Conservation (phyloP, 2,329 filamentous ascomycete species). For the Alternaria novae-zelandiae region DNA sequence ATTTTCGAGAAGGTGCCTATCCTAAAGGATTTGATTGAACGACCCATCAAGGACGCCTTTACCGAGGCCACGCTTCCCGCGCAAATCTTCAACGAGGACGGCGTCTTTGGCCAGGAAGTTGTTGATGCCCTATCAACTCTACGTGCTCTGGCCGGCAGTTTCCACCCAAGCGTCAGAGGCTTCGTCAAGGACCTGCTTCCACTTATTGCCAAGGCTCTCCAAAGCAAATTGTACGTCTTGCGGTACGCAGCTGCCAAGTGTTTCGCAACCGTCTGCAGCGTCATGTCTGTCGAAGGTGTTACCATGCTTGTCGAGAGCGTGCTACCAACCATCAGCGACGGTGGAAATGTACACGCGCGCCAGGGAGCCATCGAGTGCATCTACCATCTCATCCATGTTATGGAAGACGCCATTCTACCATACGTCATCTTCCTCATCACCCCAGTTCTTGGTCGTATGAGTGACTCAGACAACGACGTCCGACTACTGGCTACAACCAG, state of each 20-base stretch:
- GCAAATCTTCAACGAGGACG: slow-evolving; percentile 75
- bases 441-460: slow-evolving; percentile 95
- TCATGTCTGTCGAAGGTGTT: slow-evolving; percentile 94
- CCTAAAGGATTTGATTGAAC: slow-evolving; percentile 79
- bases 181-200: slow-evolving; percentile 87
- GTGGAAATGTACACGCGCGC: slow-evolving; percentile 83
- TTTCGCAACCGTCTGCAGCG: slow-evolving; percentile 94
- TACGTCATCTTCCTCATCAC: slow-evolving; percentile 99
- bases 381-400: slow-evolving; percentile 96
- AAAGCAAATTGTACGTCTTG: slow-evolving; percentile 88
- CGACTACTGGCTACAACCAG: slow-evolving; percentile 93
- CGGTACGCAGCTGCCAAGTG: slow-evolving; percentile 97
- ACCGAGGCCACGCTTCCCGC: slow-evolving; percentile 69
- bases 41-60: slow-evolving; percentile 78
- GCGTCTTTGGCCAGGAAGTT: slow-evolving; percentile 84
- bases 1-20: slow-evolving; percentile 87
- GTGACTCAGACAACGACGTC: slow-evolving; percentile 95
- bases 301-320: slow-evolving; percentile 94
- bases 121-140: slow-evolving; percentile 94
- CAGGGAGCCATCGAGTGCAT: slow-evolving; percentile 95
- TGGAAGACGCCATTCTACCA: slow-evolving; percentile 94
- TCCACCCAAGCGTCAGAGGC: slow-evolving; percentile 74
- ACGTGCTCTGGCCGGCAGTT: slow-evolving; percentile 88
- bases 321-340: slow-evolving; percentile 88
- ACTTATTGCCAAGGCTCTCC: slow-evolving; percentile 83